phyloP scores from a whole-genome alignment of 805 yeast genomes.

The Teunomyces aglyptinius region DNA sequence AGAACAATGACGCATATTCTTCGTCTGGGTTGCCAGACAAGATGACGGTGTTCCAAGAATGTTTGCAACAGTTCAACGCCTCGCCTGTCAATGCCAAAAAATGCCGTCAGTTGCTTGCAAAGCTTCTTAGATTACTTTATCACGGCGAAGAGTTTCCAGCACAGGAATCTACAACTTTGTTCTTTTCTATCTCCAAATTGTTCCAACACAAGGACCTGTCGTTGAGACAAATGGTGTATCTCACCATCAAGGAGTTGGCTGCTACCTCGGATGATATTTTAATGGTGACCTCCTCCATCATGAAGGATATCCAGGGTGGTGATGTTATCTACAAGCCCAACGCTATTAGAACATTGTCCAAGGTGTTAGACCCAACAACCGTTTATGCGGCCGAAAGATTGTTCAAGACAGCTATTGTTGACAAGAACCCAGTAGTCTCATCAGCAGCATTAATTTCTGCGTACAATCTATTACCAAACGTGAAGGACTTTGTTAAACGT shows the following conservation, averaged over 20 bases:
- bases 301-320: conserved; percentile 95
- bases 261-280: conserved; percentile 83
- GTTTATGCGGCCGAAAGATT: conserved; percentile 92
- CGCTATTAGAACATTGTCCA: conserved; percentile 87
- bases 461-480: conserved; percentile 84
- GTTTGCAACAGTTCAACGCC: conserved; percentile 88
- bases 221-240: conserved; percentile 88
- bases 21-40: conserved; percentile 78
- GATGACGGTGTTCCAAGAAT: conserved; percentile 96
- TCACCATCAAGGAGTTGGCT: conserved; percentile 90
- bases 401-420: conserved; percentile 90
- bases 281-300: conserved; percentile 97
- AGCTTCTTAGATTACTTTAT: conserved; percentile 77
- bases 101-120: conserved; percentile 79
- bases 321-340: conserved; percentile 86
- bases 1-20: conserved; percentile 72
- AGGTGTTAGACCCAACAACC: conserved; percentile 86
- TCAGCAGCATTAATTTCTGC: conserved; percentile 94
- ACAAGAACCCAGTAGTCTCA: conserved; percentile 79
- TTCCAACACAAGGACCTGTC: conserved; percentile 89
- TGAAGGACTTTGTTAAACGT: conserved; percentile 88
- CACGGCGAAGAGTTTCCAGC: conserved; percentile 85
- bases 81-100: conserved; percentile 84
- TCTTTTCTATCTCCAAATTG: conserved; percentile 89
- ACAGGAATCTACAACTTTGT: conserved; percentile 86